Base-by-base conservation (phyloP, 768 basidiomycete genomes). In the Pulveroboletus frians region DNA sequence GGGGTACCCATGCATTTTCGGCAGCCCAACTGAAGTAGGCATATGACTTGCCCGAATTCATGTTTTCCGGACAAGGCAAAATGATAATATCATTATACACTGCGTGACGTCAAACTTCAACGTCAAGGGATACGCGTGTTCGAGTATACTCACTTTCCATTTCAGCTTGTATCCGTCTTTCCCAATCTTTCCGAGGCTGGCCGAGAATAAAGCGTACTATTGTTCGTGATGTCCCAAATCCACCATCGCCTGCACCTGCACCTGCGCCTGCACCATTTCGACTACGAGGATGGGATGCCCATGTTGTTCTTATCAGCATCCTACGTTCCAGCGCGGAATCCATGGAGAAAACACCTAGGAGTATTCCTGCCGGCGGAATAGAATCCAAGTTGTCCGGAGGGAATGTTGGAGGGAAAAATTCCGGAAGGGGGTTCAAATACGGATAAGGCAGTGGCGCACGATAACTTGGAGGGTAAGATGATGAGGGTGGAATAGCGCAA, bases 11-110 rank as follows among this genome's bases (percentile, higher is more conserved):
- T 9, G 92, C 92, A 57, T 89, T 84, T 61, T 84, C 79, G 32
- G 89, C 80, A 5, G 94, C 91, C 95, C 95, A 98, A 13, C 81
- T 80, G 73, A 93, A 97, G 71, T 85, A 98, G 2, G 85, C 80
- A 62, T 95, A 77, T 5, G 89, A 88, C 69, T 98, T 98, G 49
- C 95, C 95, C 41, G 78, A 73, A 68, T 98, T 97, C 95, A 98
- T 97, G 68, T 97, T 96, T 71, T 98, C 95, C 9, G 79, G 62
- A 38, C 85, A 82, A 23, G 91, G 88, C 38, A 96, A 76, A 41
- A 94, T 76, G 54, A 92, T 73, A 50, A 94, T 85, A 65, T 93
- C 92, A 61, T 91, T 87, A 66, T 84, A 91, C 65, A 79, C 89
- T 92, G 63, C 31, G n/a, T 1, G 37, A 38, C 44, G 21, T 32